Conservation (phyloP, 129 eudicot genomes). For the Logfia minima region DNA sequence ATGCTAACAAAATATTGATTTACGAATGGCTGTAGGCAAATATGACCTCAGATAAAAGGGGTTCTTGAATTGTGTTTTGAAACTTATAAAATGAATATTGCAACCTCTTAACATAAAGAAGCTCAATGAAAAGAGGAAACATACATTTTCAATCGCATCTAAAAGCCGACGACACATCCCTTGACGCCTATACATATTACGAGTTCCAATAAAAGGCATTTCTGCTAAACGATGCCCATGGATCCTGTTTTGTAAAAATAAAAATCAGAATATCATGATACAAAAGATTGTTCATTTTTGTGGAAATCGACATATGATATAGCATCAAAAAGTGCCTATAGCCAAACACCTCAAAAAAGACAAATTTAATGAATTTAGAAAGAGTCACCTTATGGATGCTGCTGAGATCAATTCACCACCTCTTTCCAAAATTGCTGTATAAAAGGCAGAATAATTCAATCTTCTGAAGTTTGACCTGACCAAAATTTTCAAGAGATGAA, state of each 20-base stretch:
- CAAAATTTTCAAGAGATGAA: constrained; percentile 11
- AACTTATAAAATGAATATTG: neutral
- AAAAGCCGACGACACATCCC: constrained; percentile 95
- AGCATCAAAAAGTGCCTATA: neutral
- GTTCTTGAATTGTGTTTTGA: neutral
- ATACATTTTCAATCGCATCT: constrained; percentile 70
- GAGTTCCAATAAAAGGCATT: constrained; percentile 98
- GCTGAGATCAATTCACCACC: constrained; percentile 68
- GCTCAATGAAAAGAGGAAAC: constrained; percentile 15
- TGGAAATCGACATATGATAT: neutral
- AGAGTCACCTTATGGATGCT: constrained; percentile 75
- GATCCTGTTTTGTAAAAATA: constrained; percentile 45
- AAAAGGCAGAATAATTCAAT: constrained; percentile 68
- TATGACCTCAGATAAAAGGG: neutral
- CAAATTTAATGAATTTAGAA: neutral
- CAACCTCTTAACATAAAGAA: neutral
- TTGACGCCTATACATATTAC: constrained; percentile 83
- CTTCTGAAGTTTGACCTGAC: constrained; percentile 83
- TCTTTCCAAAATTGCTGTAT: constrained; percentile 69
- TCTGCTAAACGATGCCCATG: constrained; percentile 86
- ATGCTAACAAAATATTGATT: neutral
- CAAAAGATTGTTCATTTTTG: no score
- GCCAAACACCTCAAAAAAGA: neutral
- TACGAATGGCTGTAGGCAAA: neutral
- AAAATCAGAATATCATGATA: neutral